Base-by-base conservation (phyloP, 495 filamentous ascomycete species). In the Alectoria sarmentosa region DNA sequence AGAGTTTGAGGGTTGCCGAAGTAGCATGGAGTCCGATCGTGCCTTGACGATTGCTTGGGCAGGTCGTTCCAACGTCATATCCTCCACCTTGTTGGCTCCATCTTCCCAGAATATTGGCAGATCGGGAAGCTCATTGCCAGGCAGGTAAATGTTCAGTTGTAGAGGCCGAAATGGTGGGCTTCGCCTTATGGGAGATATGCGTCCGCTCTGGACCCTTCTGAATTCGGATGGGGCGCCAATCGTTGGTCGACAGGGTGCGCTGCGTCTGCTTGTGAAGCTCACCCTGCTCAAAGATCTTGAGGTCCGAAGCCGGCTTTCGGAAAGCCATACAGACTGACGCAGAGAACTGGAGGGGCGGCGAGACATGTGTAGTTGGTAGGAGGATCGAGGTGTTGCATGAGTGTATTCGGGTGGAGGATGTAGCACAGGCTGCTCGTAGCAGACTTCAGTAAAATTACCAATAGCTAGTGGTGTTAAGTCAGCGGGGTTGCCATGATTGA, bases 101-200 rank as follows among this genome's bases (percentile, higher is more conserved):
- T 65, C 71, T 60, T 69, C 48, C 15, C 76, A 74, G 63, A 83
- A 83, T 14, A 70, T 70, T 38, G 80, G 80, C 46, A 83, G 75
- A 34, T 78, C 74, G 19, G 91, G 90, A 14, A 95, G 77, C 54
- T 80, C 82, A 70, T 87, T 84, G 36, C 85, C 79, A 34, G 85
- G 82, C 62, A 80, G 72, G 70, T 89, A 86, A 64, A 95, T 89
- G 75, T 83, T 90, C 58, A 95, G 79, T 74, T 93, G 84, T 44
- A 94, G 78, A 15, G 89, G 88, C 42, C 82, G 81, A 73, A 90
- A 91, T 21, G 79, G 28, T 3, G 55, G 52, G 48, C 13, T 65
- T 46, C 75, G 74, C 48, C 72, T 75, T 38, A 73, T 66, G 48
- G 62, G 65, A 34, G 63, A 63, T 37, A 73, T 67, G 37, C 75